These are phyloP conservation scores for Rhododendron molle DNA, from an alignment of 148 eudicot genomes.

Conservation along the genomic window DNA sequence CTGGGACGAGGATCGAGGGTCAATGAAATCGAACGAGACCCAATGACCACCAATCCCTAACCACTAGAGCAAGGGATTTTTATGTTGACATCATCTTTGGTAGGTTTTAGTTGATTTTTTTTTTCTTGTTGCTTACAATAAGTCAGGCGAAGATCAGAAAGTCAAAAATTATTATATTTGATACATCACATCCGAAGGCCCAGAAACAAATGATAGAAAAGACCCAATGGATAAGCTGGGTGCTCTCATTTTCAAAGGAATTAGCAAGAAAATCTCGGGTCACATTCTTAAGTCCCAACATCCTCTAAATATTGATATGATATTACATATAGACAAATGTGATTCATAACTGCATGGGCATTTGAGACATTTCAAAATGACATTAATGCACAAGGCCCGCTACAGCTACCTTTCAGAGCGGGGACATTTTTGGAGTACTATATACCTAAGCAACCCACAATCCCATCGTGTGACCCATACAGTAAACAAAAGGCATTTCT, in stretches of 20 bases:
- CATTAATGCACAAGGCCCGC: background rate
- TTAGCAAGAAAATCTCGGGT: background rate
- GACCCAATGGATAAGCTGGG: background rate
- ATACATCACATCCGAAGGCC: background rate
- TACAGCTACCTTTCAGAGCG: background rate
- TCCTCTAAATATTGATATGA: background rate
- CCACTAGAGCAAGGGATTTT: background rate
- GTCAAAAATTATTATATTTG: background rate
- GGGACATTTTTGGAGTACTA: background rate
- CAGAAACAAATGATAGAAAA: background rate
- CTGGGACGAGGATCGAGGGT: background rate
- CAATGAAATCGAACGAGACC: background rate
- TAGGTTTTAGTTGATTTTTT: background rate
- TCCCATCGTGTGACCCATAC: background rate
- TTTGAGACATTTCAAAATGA: background rate
- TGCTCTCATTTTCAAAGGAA: conserved; percentile 4
- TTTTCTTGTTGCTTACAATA: background rate
- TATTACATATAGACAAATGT: no score
- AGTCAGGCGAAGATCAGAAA: background rate
- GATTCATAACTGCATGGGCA: background rate
- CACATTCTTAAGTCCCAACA: background rate
- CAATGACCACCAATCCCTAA: background rate
- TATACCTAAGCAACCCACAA: background rate
- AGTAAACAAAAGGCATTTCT: background rate
- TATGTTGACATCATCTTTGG: background rate